phyloP scores from a whole-genome alignment of 345 rosid species.

The Gossypium raimondii region DNA sequence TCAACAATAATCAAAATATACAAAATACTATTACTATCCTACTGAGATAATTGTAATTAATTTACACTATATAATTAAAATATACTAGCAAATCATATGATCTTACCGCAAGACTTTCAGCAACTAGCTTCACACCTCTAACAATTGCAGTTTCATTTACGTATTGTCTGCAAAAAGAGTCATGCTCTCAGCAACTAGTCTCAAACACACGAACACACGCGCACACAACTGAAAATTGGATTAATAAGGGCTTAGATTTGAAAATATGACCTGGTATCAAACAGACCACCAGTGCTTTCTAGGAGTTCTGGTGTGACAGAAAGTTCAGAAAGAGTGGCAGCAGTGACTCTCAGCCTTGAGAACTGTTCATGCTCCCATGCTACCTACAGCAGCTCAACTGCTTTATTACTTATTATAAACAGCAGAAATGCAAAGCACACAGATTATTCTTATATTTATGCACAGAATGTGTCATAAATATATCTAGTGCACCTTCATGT shows the following conservation, averaged over 20 bases:
- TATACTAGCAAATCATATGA: conserved; percentile 9
- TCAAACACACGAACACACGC: not conserved
- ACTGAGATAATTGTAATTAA: not conserved
- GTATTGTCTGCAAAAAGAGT: conserved; percentile 48
- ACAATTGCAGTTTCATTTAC: conserved; percentile 60
- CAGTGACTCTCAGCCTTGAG: conserved; percentile 90
- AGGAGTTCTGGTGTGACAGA: conserved; percentile 71
- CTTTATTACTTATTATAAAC: conserved; percentile 32
- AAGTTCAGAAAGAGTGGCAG: conserved; percentile 86
- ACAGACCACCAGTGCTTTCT: conserved; percentile 71
- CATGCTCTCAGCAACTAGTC: conserved; percentile 19
- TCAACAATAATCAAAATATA: not conserved
- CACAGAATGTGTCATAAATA: not conserved
- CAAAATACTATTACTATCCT: not conserved
- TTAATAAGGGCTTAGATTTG: conserved; percentile 8
- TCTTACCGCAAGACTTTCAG: conserved; percentile 92
- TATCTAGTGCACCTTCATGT: not conserved
- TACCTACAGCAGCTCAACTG: conserved; percentile 56
- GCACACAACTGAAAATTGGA: not conserved
- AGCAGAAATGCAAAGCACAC: conserved; percentile 3
- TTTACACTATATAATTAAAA: not conserved
- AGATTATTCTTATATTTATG: conserved; percentile 1
- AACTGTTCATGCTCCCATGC: conserved; percentile 99
- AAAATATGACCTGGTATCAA: conserved; percentile 66
- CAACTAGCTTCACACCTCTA: conserved; percentile 75